A percentile compares a stretch with the other conserved stretches of the same genome.
phyloP scores from a whole-genome alignment of 1,284 basidiomycete species.

The Sanghuangporus baumii region DNA sequence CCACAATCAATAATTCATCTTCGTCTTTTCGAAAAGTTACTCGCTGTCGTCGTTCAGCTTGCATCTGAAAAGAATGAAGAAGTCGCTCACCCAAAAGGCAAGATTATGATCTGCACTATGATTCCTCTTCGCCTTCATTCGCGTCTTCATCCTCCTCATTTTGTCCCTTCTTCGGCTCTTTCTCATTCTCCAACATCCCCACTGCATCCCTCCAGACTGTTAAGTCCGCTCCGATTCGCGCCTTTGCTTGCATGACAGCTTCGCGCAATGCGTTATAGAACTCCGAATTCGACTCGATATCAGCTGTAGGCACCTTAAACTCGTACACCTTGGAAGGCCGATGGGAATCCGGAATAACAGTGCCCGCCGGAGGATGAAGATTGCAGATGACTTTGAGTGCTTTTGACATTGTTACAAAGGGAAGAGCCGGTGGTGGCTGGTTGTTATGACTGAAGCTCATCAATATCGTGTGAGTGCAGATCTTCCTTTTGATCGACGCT shows the following conservation, averaged over 20 bases:
- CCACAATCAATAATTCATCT: not conserved
- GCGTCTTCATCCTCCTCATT: constrained; percentile 36
- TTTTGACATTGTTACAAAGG: constrained; percentile 27
- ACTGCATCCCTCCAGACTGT: constrained; percentile 67
- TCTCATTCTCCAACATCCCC: constrained; percentile 50
- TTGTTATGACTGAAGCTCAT: no score
- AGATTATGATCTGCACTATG: constrained; percentile 24
- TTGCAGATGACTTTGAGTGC: constrained; percentile 45
- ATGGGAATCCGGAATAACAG: constrained; percentile 24
- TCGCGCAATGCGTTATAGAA: constrained; percentile 49
- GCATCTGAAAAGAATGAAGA: not conserved
- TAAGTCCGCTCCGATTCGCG: constrained; percentile 52
- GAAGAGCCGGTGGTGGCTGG: not conserved
- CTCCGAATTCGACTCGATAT: constrained; percentile 26
- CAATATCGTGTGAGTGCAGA: not conserved
- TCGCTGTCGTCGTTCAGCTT: not conserved
- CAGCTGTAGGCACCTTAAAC: constrained; percentile 30
- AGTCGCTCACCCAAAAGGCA: not conserved
- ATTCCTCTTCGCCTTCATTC: constrained; percentile 27
- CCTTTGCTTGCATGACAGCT: constrained; percentile 46
- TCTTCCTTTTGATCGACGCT: not conserved
- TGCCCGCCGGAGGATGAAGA: constrained; percentile 40
- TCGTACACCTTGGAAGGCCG: constrained; percentile 29
- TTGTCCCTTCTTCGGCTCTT: constrained; percentile 27
- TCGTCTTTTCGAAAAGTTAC: not conserved